A percentile compares a stretch with the other conserved stretches of the same genome.
These are phyloP conservation scores for Microcera coccophila DNA, from an alignment of 2,329 filamentous ascomycete genomes.

Conservation along the genomic window DNA sequence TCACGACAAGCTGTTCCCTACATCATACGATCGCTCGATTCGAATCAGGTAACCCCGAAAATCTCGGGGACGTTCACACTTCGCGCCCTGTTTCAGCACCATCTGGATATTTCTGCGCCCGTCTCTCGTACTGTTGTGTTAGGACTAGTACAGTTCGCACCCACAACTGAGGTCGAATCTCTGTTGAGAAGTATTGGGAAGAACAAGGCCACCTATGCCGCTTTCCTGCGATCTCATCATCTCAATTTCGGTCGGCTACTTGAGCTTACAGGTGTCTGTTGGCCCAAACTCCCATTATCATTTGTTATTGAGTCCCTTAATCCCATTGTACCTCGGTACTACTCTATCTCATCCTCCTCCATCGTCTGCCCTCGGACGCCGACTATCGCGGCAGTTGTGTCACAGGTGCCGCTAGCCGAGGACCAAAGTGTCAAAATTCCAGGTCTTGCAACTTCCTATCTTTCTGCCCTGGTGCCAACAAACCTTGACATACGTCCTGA, in stretches of 20 bases:
- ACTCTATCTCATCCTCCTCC: constrained; percentile 58
- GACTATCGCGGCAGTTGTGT: constrained; percentile 22
- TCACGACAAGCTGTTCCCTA: constrained; percentile 21
- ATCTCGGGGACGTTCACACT: constrained; percentile 39
- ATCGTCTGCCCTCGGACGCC: constrained; percentile 27
- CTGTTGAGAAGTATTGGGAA: constrained; percentile 11
- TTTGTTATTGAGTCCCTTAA: constrained; percentile 56
- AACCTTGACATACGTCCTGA: constrained; percentile 3
- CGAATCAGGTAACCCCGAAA: constrained; percentile 13
- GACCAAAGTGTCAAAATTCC: constrained; percentile 12
- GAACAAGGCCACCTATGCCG: constrained; percentile 19
- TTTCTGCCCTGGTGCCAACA: constrained; percentile 16
- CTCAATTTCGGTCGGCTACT: constrained; percentile 26
- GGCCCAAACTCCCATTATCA: constrained; percentile 36
- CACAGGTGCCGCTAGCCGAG: constrained; percentile 14
- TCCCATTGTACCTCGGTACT: constrained; percentile 50
- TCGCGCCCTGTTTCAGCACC: constrained; percentile 38
- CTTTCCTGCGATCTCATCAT: constrained; percentile 19
- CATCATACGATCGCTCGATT: constrained; percentile 20
- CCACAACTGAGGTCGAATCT: constrained; percentile 42
- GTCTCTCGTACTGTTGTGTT: constrained; percentile 39
- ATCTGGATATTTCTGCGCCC: constrained; percentile 41
- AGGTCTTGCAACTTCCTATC: constrained; percentile 28
- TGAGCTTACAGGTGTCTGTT: constrained; percentile 11
- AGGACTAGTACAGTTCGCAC: constrained; percentile 43